Percentiles rank a stretch among this genome's conserved stretches.
Evolutionary conservation across 352 stramenopile species (phyloP).

Genomic region (Phytophthora sansomeana): DNA sequence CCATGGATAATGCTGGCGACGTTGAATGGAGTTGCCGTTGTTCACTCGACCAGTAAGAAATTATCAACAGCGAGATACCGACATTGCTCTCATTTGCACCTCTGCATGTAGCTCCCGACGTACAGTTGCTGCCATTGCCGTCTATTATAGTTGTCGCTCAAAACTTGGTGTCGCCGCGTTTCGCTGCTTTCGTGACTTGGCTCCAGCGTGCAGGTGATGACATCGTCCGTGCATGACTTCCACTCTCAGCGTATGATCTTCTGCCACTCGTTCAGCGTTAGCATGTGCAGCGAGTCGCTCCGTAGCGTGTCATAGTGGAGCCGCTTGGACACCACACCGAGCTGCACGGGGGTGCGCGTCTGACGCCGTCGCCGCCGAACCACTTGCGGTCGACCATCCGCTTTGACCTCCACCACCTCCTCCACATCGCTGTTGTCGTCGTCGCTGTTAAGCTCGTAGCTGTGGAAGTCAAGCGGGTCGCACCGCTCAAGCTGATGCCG

Average conservation of each 20-base stretch:
- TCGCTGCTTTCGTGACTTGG: background rate
- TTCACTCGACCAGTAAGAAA: too few species aligned
- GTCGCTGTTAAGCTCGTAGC: slow-evolving; percentile 60
- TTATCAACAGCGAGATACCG: too few species aligned
- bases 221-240: too few species aligned
- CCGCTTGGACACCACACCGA: slow-evolving; percentile 63
- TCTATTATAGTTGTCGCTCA: slow-evolving; percentile 1
- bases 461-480: slow-evolving; percentile 63
- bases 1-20: too few species aligned
- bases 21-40: too few species aligned
- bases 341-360: slow-evolving; percentile 47
- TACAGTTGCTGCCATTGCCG: too few species aligned
- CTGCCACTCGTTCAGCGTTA: slow-evolving; percentile 72
- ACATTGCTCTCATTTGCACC: too few species aligned
- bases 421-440: slow-evolving; percentile 57
- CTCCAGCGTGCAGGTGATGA: too few species aligned
- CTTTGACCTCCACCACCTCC: slow-evolving; percentile 52
- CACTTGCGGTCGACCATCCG: slow-evolving; percentile 49
- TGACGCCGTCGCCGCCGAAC: slow-evolving; percentile 36
- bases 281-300: slow-evolving; percentile 55
- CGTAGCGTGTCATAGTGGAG: slow-evolving; percentile 66
- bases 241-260: slow-evolving; percentile 51
- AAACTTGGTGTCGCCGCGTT: background rate
- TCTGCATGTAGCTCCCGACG: too few species aligned
- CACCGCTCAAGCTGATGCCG: slow-evolving; percentile 37